A percentile compares a stretch with the other conserved stretches of the same genome.
Evolutionary conservation across 2,329 filamentous ascomycete genomes (phyloP).

Genomic region (Alternaria solani): DNA sequence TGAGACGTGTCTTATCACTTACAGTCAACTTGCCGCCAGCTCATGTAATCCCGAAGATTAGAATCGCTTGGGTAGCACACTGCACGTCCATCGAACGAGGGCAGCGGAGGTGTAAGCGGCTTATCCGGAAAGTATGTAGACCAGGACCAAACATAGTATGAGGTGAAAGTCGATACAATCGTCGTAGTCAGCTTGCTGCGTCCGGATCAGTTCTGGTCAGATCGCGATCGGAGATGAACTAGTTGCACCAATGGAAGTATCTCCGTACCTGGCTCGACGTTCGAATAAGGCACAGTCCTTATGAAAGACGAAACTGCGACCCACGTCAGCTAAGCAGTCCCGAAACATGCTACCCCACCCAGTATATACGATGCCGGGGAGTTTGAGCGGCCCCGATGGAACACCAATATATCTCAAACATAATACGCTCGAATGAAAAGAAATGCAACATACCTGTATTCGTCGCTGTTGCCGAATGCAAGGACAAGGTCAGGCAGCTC

Average conservation of each 20-base stretch:
- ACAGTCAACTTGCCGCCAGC: conserved; percentile 98
- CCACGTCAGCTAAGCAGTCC: conserved; percentile 33
- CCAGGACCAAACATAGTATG: conserved; percentile 88
- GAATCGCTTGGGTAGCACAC: conserved; percentile 85
- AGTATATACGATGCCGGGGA: conserved; percentile 6
- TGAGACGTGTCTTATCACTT: conserved; percentile 44
- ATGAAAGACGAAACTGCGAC: conserved; percentile 84
- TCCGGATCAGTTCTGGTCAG: conserved; percentile 24
- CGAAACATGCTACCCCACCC: conserved; percentile 21
- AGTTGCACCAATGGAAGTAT: conserved; percentile 14
- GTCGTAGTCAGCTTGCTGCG: conserved; percentile 87
- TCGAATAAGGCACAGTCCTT: conserved; percentile 85
- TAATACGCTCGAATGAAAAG: neutral
- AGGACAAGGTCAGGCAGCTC: conserved; percentile 86
- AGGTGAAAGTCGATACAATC: conserved; percentile 90
- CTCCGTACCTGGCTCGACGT: conserved; percentile 73
- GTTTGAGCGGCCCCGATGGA: conserved; percentile 3
- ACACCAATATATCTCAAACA: conserved; percentile 29
- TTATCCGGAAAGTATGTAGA: conserved; percentile 74
- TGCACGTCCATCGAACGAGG: conserved; percentile 90
- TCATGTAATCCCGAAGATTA: conserved; percentile 93
- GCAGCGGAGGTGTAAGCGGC: conserved; percentile 75
- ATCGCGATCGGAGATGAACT: neutral
- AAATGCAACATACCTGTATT: conserved; percentile 72
- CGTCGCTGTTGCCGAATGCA: conserved; percentile 93